A percentile compares a stretch with the other conserved stretches of the same genome.
phyloP scores from a whole-genome alignment of 805 yeast genomes.

The Candida patagonica region DNA sequence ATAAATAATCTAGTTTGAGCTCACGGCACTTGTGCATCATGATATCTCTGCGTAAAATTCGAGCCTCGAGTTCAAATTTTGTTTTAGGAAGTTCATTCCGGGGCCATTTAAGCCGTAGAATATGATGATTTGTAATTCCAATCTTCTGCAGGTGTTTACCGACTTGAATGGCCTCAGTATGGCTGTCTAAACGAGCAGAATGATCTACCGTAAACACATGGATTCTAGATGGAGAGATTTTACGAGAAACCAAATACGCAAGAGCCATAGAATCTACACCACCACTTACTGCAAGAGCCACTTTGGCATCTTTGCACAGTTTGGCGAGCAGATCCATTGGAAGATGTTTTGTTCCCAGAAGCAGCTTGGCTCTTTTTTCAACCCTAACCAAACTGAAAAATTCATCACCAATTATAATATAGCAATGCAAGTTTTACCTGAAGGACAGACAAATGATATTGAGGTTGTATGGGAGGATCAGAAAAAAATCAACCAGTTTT shows the following conservation, averaged over 20 bases:
- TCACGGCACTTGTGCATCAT: slow-evolving; percentile 35
- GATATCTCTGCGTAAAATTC: slow-evolving; percentile 41
- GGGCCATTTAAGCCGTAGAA: slow-evolving; percentile 25
- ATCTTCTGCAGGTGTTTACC: slow-evolving; percentile 17
- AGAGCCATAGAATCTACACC: slow-evolving; percentile 77
- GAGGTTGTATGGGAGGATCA: slow-evolving; percentile 82
- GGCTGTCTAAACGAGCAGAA: slow-evolving; percentile 40
- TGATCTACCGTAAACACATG: slow-evolving; percentile 63
- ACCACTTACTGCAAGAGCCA: slow-evolving; percentile 62
- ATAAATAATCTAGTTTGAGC: slow-evolving; percentile 29
- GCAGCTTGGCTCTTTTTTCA: background rate
- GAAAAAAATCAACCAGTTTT: slow-evolving; percentile 78
- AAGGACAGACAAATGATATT: slow-evolving; percentile 16
- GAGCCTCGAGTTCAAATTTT: slow-evolving; percentile 49
- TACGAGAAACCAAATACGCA: slow-evolving; percentile 37
- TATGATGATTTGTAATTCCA: slow-evolving; percentile 24
- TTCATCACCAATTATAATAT: slow-evolving; percentile 3
- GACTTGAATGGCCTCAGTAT: slow-evolving; percentile 40
- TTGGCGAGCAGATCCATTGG: background rate
- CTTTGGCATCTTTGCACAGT: slow-evolving; percentile 6
- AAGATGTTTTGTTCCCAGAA: background rate
- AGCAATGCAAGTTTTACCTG: slow-evolving; percentile 14
- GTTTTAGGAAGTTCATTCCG: background rate
- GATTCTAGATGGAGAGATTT: slow-evolving; percentile 13
- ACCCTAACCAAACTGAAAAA: background rate